A percentile compares a stretch with the other conserved stretches of the same genome.
These are phyloP conservation scores for Lophiostoma macrostomum DNA, from an alignment of 495 filamentous ascomycete species.

Conservation along the genomic window DNA sequence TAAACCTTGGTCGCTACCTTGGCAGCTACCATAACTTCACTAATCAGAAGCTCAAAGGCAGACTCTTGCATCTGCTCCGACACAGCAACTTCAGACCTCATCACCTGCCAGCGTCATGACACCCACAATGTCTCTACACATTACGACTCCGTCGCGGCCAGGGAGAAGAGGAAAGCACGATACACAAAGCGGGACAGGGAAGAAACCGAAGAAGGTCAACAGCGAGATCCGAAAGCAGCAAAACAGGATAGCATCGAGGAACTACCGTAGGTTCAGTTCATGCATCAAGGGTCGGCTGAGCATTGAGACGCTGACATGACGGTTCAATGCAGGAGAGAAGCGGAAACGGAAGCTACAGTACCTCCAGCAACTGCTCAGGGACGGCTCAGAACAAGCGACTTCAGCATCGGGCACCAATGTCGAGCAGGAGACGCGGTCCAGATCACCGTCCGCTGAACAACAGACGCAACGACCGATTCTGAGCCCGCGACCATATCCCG, in stretches of 20 bases:
- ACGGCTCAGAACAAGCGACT: slow-evolving; percentile 1
- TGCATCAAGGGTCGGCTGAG: background rate
- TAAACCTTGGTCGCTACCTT: slow-evolving; percentile 8
- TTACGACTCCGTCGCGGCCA: background rate
- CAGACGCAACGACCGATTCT: background rate
- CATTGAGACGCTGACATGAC: background rate
- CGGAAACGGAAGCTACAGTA: slow-evolving; percentile 27
- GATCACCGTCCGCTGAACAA: slow-evolving; percentile 10
- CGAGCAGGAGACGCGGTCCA: background rate
- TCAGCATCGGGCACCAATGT: background rate
- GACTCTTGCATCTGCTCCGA: background rate
- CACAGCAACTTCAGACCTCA: background rate
- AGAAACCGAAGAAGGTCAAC: slow-evolving; percentile 29
- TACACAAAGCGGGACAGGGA: slow-evolving; percentile 4
- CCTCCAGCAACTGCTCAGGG: slow-evolving; percentile 21
- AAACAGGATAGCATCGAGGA: slow-evolving; percentile 30
- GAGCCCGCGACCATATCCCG: background rate
- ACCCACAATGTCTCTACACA: background rate
- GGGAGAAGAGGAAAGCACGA: slow-evolving; percentile 6
- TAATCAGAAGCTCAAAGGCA: slow-evolving; percentile 10
- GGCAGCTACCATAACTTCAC: background rate
- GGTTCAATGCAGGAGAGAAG: slow-evolving; percentile 20
- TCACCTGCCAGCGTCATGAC: slow-evolving; percentile 22
- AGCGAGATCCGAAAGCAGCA: slow-evolving; percentile 29
- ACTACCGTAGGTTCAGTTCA: slow-evolving; percentile 16